Evolutionary conservation across 129 eudicot genomes (phyloP).

Genomic region (Tanacetum coccineum): DNA sequence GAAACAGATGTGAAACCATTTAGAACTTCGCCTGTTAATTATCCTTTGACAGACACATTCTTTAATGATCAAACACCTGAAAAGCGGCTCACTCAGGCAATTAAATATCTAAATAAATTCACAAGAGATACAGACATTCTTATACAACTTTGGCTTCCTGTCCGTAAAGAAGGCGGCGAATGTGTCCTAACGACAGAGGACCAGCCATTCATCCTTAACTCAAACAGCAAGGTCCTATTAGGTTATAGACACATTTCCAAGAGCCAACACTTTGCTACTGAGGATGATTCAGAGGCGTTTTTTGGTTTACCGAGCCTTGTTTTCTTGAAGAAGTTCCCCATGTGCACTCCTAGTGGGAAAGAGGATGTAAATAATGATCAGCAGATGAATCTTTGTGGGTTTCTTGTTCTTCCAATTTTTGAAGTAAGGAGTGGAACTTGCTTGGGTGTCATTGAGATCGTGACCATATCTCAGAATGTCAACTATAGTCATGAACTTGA

Average conservation of each 20-base stretch:
- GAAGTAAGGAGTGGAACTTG: not conserved
- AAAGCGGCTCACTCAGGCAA: not conserved
- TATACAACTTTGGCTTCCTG: constrained; percentile 1
- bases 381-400: not conserved
- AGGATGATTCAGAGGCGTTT: constrained; percentile 1
- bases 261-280: constrained; percentile 1
- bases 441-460: constrained; percentile 6
- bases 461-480: not conserved
- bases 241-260: not conserved
- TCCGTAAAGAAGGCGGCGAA: not conserved
- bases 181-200: constrained; percentile 1
- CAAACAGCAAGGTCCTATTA: not conserved
- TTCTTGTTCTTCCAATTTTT: not conserved
- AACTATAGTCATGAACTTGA: not conserved
- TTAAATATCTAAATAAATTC: not conserved
- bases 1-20: constrained; percentile 31
- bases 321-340: constrained; percentile 1
- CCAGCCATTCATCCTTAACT: not conserved
- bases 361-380: not conserved
- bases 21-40: constrained; percentile 19
- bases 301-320: not conserved
- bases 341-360: not conserved
- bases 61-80: constrained; percentile 25
- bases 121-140: not conserved
- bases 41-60: constrained; percentile 14